Percentiles rank a stretch among this genome's conserved stretches.
phyloP scores from a whole-genome alignment of 2,329 filamentous ascomycete species.

The Penicillium sp. region DNA sequence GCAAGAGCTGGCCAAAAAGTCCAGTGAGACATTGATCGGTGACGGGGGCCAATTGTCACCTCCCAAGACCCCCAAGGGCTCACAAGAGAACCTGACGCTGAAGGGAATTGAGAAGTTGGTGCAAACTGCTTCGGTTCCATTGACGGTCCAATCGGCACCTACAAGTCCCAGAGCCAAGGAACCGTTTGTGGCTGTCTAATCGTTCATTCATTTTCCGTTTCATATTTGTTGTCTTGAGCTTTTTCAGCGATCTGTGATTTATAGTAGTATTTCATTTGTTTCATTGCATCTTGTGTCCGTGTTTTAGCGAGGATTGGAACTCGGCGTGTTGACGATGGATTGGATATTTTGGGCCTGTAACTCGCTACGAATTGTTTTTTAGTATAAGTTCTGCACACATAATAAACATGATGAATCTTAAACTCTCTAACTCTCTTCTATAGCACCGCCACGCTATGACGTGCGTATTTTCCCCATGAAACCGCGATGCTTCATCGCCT shows the following conservation, averaged over 20 bases:
- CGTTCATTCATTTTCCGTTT: background rate
- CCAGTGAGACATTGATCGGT: conserved; percentile 12
- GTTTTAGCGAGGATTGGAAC: no score
- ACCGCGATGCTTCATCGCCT: background rate
- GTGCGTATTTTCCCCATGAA: no score
- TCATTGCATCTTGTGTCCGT: no score
- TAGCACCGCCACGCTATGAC: background rate
- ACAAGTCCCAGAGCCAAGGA: conserved; percentile 15
- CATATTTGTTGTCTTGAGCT: background rate
- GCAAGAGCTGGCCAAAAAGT: conserved; percentile 37
- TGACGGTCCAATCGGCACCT: conserved; percentile 18
- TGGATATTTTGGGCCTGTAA: no score
- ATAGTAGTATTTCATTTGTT: no score
- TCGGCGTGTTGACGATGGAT: no score
- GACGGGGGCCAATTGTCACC: conserved; percentile 10
- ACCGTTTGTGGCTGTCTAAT: conserved; percentile 6
- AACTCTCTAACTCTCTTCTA: background rate
- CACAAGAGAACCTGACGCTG: conserved; percentile 2
- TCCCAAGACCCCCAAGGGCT: conserved; percentile 6
- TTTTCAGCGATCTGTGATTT: no score
- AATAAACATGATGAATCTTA: no score
- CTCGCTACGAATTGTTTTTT: no score
- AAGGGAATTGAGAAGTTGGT: conserved; percentile 9
- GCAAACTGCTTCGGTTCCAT: conserved; percentile 2
- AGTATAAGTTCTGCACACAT: no score